Evolutionary conservation across 2,329 filamentous ascomycete genomes (phyloP).

Genomic region (Fusarium lateritium): DNA sequence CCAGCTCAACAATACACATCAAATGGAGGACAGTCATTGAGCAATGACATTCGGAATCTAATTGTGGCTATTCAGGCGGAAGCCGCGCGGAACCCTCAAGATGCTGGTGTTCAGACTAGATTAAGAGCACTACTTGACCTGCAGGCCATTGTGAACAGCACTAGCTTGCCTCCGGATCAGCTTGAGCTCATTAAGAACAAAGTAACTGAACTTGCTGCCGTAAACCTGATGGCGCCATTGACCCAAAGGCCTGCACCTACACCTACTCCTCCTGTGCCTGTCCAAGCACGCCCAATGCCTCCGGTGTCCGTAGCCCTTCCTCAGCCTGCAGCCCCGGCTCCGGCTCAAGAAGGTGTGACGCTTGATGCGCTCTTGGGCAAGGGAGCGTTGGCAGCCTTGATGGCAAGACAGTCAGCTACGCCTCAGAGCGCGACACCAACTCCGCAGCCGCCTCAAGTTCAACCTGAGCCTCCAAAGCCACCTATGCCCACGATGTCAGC

Average conservation of each 20-base stretch:
- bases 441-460: slow-evolving; percentile 50
- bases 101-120: slow-evolving; percentile 82
- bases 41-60: slow-evolving; percentile 85
- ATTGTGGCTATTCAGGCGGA: slow-evolving; percentile 81
- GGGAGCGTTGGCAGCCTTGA: slow-evolving; percentile 71
- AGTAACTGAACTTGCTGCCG: slow-evolving; percentile 80
- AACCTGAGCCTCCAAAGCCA: slow-evolving; percentile 24
- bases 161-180: slow-evolving; percentile 84
- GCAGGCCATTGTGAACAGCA: slow-evolving; percentile 79
- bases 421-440: slow-evolving; percentile 64
- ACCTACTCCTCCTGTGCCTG: slow-evolving; percentile 53
- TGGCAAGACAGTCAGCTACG: slow-evolving; percentile 68
- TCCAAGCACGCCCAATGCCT: slow-evolving; percentile 53
- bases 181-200: slow-evolving; percentile 88
- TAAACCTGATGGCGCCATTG: slow-evolving; percentile 69
- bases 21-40: slow-evolving; percentile 68
- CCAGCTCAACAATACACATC: slow-evolving; percentile 50
- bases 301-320: slow-evolving; percentile 54
- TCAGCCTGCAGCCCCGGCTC: slow-evolving; percentile 52
- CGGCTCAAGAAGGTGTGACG: slow-evolving; percentile 59
- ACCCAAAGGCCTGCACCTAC: slow-evolving; percentile 60
- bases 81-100: slow-evolving; percentile 82
- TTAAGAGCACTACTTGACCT: slow-evolving; percentile 89
- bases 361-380: slow-evolving; percentile 72
- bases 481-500: slow-evolving; percentile 18